Evolutionary conservation across 345 rosid species (phyloP).

Genomic region (Citrus trifoliata): DNA sequence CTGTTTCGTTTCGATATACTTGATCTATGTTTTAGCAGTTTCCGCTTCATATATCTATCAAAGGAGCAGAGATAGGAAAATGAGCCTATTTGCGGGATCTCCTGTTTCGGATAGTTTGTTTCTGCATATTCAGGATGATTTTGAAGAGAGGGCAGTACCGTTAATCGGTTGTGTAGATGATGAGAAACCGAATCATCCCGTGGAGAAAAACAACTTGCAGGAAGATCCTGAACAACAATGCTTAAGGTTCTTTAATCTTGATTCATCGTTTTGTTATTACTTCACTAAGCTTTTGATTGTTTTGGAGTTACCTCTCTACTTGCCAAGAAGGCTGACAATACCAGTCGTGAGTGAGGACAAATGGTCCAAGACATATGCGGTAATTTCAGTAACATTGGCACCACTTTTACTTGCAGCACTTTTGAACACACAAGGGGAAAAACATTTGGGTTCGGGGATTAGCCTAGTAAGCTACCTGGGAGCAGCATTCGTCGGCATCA

Average conservation of each 20-base stretch:
- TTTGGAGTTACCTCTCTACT: conserved; percentile 67
- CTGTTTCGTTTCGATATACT: conserved; percentile 56
- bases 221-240: conserved; percentile 13
- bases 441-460: conserved; percentile 27
- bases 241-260: conserved; percentile 12
- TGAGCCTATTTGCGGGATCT: not conserved
- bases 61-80: conserved; percentile 12
- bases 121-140: conserved; percentile 11
- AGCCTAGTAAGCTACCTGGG: conserved; percentile 41
- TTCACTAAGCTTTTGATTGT: conserved; percentile 29
- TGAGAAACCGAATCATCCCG: conserved; percentile 23
- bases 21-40: conserved; percentile 60
- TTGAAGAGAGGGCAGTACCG: conserved; percentile 39
- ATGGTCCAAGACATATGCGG: conserved; percentile 84
- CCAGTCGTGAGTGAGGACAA: conserved; percentile 61
- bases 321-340: conserved; percentile 82
- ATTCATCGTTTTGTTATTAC: conserved; percentile 25
- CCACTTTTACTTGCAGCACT: conserved; percentile 67
- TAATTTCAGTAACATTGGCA: conserved; percentile 59
- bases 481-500: conserved; percentile 52
- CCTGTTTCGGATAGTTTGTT: conserved; percentile 1
- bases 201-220: conserved; percentile 9
- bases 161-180: conserved; percentile 51
- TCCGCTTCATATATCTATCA: conserved; percentile 42
- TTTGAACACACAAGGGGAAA: conserved; percentile 38